Evolutionary conservation across 768 basidiomycete species (phyloP).

Genomic region (Leccinum broughii): DNA sequence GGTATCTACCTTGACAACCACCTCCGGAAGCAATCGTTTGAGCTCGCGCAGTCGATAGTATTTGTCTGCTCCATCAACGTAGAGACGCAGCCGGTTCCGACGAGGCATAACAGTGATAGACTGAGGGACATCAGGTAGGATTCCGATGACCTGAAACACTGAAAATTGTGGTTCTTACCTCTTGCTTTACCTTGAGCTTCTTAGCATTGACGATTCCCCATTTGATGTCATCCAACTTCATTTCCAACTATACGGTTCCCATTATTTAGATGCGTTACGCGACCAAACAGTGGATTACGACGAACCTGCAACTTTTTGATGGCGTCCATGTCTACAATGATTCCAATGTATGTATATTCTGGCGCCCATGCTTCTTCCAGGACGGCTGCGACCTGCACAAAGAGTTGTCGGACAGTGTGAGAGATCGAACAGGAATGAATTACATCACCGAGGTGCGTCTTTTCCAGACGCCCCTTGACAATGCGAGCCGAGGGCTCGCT

Average conservation of each 20-base stretch:
- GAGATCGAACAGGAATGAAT: conserved; percentile 21
- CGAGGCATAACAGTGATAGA: conserved; percentile 75
- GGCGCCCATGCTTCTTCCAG: conserved; percentile 96
- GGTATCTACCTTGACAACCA: conserved; percentile 80
- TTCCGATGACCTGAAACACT: not conserved
- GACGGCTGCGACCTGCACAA: conserved; percentile 76
- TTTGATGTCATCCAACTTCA: conserved; percentile 90
- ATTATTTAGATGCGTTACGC: not conserved
- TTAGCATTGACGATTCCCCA: conserved; percentile 84
- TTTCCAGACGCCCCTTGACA: conserved; percentile 94
- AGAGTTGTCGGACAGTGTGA: not conserved
- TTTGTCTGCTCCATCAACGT: conserved; percentile 75
- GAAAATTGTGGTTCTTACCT: conserved; percentile 42
- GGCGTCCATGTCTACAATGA: conserved; percentile 87
- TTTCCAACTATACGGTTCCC: conserved; percentile 63
- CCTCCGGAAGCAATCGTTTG: conserved; percentile 77
- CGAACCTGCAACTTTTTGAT: conserved; percentile 84
- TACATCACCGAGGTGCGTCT: conserved; percentile 92
- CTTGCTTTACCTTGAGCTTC: conserved; percentile 91
- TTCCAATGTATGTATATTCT: conserved; percentile 88
- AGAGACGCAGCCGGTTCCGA: conserved; percentile 74
- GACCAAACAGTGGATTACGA: not conserved
- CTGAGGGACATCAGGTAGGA: conserved; percentile 37
- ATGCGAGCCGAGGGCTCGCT: conserved; percentile 96
- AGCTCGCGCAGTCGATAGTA: conserved; percentile 84